Evolutionary conservation across 2,329 filamentous ascomycete species (phyloP).

Genomic region (Clarireedia homoeocarpa): DNA sequence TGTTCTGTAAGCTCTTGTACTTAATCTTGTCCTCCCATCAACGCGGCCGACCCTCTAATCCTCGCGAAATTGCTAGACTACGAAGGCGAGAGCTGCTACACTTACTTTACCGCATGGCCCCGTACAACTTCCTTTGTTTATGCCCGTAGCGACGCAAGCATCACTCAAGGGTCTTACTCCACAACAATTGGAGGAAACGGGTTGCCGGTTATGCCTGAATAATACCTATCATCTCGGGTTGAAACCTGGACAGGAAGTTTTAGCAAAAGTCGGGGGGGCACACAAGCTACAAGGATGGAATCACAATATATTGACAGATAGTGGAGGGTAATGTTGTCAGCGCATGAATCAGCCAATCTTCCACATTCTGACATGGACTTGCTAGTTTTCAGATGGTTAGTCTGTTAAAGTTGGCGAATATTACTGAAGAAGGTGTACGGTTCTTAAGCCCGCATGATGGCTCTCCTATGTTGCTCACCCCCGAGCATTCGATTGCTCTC

Average conservation of each 20-base stretch:
- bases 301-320: slow-evolving; percentile 85
- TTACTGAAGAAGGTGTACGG: slow-evolving; percentile 88
- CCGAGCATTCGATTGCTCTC: slow-evolving; percentile 90
- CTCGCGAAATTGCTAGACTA: slow-evolving; percentile 53
- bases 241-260: slow-evolving; percentile 84
- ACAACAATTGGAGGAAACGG: slow-evolving; percentile 80
- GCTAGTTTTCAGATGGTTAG: slow-evolving; percentile 97
- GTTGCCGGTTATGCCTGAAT: slow-evolving; percentile 87
- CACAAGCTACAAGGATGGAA: slow-evolving; percentile 94
- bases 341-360: slow-evolving; percentile 1
- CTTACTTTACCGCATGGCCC: slow-evolving; percentile 86
- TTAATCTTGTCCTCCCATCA: background rate
- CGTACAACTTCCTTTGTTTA: slow-evolving; percentile 88
- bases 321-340: slow-evolving; percentile 49
- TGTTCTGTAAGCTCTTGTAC: slow-evolving; percentile 59
- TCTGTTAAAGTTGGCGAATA: slow-evolving; percentile 80
- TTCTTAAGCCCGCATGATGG: slow-evolving; percentile 97
- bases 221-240: slow-evolving; percentile 97
- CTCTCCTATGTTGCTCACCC: slow-evolving; percentile 90
- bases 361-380: background rate
- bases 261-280: slow-evolving; percentile 83
- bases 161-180: slow-evolving; percentile 92
- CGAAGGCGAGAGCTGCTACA: slow-evolving; percentile 83
- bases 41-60: background rate
- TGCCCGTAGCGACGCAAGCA: slow-evolving; percentile 96